Conservation (phyloP, 805 yeast genomes). For the Candida dajiaensis region DNA sequence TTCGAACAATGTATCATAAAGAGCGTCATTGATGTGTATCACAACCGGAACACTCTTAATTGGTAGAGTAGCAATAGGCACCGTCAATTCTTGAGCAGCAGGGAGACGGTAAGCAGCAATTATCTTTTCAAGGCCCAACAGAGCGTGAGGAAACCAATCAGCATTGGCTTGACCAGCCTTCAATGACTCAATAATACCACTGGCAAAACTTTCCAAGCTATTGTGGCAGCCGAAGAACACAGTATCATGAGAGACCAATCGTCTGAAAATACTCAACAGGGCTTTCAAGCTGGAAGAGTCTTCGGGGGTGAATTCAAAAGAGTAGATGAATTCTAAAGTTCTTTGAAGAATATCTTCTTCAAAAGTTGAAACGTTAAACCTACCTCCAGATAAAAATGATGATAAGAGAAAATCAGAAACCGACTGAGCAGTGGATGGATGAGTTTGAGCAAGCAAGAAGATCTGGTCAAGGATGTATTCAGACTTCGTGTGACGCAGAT, state of each 20-base stretch:
- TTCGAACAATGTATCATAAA: slow-evolving; percentile 34
- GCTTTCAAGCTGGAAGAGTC: slow-evolving; percentile 30
- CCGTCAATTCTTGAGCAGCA: slow-evolving; percentile 28
- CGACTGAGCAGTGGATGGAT: slow-evolving; percentile 32
- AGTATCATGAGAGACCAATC: slow-evolving; percentile 33
- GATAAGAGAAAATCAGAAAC: slow-evolving; percentile 35
- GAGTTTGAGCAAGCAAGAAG: slow-evolving; percentile 36
- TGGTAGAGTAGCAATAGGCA: slow-evolving; percentile 16
- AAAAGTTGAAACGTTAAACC: slow-evolving; percentile 28
- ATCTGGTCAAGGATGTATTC: slow-evolving; percentile 34
- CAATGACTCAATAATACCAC: slow-evolving; percentile 32
- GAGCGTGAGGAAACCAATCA: slow-evolving; percentile 55
- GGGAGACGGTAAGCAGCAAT: slow-evolving; percentile 50
- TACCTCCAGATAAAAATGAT: slow-evolving; percentile 29
- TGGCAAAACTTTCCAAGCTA: slow-evolving; percentile 30
- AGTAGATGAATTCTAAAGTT: slow-evolving; percentile 29
- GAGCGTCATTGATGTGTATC: slow-evolving; percentile 18
- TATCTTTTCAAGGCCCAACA: slow-evolving; percentile 50
- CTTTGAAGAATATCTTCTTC: slow-evolving; percentile 31
- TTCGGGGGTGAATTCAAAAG: slow-evolving; percentile 28
- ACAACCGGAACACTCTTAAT: slow-evolving; percentile 16
- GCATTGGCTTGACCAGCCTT: slow-evolving; percentile 33
- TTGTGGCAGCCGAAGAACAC: slow-evolving; percentile 31
- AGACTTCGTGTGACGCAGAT: slow-evolving; percentile 29
- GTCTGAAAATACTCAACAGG: slow-evolving; percentile 37